Evolutionary conservation across 106 monocot species (phyloP), one percentile per base, ranked within the genome.

Genomic region (Apostasia shenzhenica): DNA sequence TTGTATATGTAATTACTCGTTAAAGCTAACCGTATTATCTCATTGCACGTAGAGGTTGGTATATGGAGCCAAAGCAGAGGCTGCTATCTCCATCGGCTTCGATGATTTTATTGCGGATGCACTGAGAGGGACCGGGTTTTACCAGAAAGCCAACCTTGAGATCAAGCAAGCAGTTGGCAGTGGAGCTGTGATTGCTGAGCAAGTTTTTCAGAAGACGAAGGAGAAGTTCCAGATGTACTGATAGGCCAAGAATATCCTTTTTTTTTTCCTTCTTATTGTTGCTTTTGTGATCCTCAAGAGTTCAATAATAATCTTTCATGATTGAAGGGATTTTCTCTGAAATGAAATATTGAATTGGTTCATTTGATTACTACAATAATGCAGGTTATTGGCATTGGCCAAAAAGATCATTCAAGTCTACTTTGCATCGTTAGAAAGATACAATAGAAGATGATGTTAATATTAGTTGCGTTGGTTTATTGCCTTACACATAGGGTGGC

Each of bases 61-160:
- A 0, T 93, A 93, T 72, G 93, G 93, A 75, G 93, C 93, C 0
- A 72, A 93, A 72, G 93, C 93, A 38, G 93, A 93, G 55, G 93
- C 93, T 39, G 93, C 93, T 14, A 93, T 93, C 26, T 89, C 93
- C 6, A 89, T 93, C 55, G 93, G 93, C 1, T 93, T 89, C 53
- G 93, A 93, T 68, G 83, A 93, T 58, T 93, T 93, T 63, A 93
- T 93, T 43, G 93, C 93, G 1, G 93, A 93, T 74, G 93, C 93
- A 7, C 49, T 89, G 39, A 77, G 89, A 54, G 93, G 93, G 26
- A 93, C 93, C 38, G 86, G 75, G 7, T 67, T 67, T 54, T 93
- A 93, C 72, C 93, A 93, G 68, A 93, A 93, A 66, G 81, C 93
- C 40, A 43, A 89, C 3, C 3, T 93, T 57, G 89, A 93, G 78